A percentile compares a stretch with the other conserved stretches of the same genome.
phyloP scores from a whole-genome alignment of 371 early-diverging fungal genomes.

The Mortierella sp. region DNA sequence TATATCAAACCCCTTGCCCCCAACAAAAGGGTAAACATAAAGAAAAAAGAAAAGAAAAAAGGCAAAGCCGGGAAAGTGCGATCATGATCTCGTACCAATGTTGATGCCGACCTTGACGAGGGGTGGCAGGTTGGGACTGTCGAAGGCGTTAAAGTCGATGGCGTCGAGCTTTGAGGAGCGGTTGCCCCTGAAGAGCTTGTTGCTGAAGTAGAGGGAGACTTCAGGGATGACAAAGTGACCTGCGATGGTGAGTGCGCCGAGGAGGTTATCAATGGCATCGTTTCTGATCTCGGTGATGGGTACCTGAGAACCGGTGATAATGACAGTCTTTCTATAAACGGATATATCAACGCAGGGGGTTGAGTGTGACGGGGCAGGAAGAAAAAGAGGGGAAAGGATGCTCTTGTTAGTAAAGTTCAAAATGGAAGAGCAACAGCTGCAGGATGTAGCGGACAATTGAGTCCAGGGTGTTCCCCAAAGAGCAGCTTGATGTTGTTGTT shows the following conservation, averaged over 20 bases:
- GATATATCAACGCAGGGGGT: background rate
- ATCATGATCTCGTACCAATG: conserved; percentile 72
- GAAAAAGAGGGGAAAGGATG: background rate
- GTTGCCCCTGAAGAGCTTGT: conserved; percentile 97
- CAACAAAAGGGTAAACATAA: background rate
- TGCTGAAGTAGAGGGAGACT: conserved; percentile 93
- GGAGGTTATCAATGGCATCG: conserved; percentile 96
- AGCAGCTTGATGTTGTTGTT: background rate
- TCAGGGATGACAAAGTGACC: conserved; percentile 99
- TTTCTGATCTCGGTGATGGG: conserved; percentile 97
- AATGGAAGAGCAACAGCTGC: background rate
- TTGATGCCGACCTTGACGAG: conserved; percentile 95
- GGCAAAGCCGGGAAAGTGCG: background rate
- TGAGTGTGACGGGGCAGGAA: background rate
- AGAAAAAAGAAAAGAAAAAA: background rate
- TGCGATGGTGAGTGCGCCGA: conserved; percentile 91
- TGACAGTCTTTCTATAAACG: conserved; percentile 89
- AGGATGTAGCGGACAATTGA: background rate
- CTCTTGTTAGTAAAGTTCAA: conserved; percentile 11
- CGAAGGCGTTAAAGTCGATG: conserved; percentile 96
- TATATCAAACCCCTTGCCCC: background rate
- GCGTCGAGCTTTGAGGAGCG: conserved; percentile 95
- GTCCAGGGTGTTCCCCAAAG: background rate
- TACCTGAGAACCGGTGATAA: conserved; percentile 96
- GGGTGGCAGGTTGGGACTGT: conserved; percentile 93